Base-by-base conservation (phyloP, 2,329 filamentous ascomycete species). In the Fusarium tricinctum region DNA sequence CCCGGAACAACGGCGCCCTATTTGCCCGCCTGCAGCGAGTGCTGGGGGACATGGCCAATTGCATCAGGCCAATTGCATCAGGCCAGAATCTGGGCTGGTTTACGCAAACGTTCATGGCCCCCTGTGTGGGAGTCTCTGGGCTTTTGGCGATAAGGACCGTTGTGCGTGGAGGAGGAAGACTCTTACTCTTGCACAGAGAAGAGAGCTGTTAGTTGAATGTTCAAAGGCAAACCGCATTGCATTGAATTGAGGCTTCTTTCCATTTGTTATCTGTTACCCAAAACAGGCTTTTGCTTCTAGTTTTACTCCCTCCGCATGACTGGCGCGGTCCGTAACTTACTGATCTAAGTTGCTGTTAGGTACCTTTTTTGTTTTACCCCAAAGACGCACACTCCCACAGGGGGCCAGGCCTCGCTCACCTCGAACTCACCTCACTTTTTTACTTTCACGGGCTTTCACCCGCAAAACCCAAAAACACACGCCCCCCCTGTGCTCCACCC, bases 31-130 rank as follows among this genome's bases (percentile, higher is more conserved):
- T 73, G 65, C 69, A 58, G 69, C 56, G 40, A 63, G 56, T 45
- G 23, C 26, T 35, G 23, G 43, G 43, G 57, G 39, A 54, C 57
- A 62, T 63, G 62, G 49, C 72, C 70, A 74, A 74, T 74, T 71
- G 68, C 68, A 74, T 74, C 72, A 74, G 68, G 59, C 72, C 72
- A 74, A 74, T 74, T 71, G 68, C 68, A 74, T 74, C 72, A 74
- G 68, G 59, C 72, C 72, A 74, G 72, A 72, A 74, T 73, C 63
- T 62, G 55, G 53, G 72, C 63, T 62, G 55, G 53, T 66, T 74
- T 74, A 74, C 72, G 69, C 71, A 65, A 68, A 60, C 69, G 45
- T 49, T 52, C 59, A 61, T 57, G 43, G 62, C 8, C 39, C 47
- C 39, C 26, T 57, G 52, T 68, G 17, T n/a, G 23, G 7, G 23